Base-by-base conservation (phyloP, 1,284 basidiomycete genomes). In the Cutaneotrichosporon sp. region DNA sequence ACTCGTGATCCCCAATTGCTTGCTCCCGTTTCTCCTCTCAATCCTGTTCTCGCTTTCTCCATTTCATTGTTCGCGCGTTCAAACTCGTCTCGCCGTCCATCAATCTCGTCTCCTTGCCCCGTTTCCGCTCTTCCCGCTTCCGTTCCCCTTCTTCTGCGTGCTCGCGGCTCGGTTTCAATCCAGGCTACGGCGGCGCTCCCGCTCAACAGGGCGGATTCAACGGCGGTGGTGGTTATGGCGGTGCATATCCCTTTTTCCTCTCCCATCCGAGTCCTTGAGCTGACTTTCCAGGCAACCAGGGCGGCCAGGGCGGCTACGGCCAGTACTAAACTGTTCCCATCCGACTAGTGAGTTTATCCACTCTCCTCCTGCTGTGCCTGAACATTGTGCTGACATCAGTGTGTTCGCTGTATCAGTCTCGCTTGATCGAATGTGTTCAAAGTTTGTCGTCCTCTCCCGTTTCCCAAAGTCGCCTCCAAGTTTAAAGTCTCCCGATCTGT, bases 261-360 rank as follows among this genome's bases (percentile, higher is more conserved):
- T 22, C 13, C 22, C 18, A 30, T 31, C 32, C 21, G 22, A 32
- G 21, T 56, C 8, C 30, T 7, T 5, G 22, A 4, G 64, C 66
- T 70, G 53, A 65, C 65, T 63, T 22, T 30, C 53, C 63, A 62
- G 66, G 63, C 64, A 36, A 40, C 47, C 66, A 70, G 66, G 70
- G 70, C 62, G 68, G 65, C 61, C 73, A 74, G 64, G 73, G 70
- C 56, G 69, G 69, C 53, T 74, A 72, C 70, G 73, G 75, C 65
- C 69, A 72, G 63, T 75, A 75, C 72, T 75, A 73, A 65, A 66
- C 61, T 59, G 56, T 47, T 61, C 26, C 49, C 52, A 56, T 51
- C 22, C 38, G 57, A 58, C 57, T 46, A 58, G 59, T 60, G 30
- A 26, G 59, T 60, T 11, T 6, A 26, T 7, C 34, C 30, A 8